These are phyloP conservation scores for Aspergillus novoparasiticus DNA, from an alignment of 2,329 filamentous ascomycete genomes.

Conservation along the genomic window DNA sequence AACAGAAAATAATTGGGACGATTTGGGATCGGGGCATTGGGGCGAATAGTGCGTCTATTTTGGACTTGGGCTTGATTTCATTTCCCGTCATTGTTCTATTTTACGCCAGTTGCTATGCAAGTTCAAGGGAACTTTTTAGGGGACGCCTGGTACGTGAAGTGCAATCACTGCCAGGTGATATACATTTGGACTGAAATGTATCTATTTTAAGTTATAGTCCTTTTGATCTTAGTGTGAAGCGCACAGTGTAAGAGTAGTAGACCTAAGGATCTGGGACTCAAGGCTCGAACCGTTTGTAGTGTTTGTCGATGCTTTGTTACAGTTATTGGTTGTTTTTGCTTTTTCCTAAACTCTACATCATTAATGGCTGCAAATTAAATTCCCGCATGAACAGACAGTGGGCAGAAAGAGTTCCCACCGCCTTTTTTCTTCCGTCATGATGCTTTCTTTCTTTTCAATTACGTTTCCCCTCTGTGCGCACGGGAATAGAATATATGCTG, in stretches of 20 bases:
- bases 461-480: background rate
- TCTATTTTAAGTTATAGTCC: background rate
- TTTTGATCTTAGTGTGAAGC: background rate
- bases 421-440: conserved; percentile 21
- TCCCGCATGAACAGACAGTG: background rate
- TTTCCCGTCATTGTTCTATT: conserved; percentile 21
- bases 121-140: background rate
- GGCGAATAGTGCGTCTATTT: conserved; percentile 44
- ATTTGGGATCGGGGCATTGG: conserved; percentile 43
- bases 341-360: background rate
- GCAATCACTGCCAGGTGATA: background rate
- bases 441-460: conserved; percentile 9
- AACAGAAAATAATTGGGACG: conserved; percentile 39
- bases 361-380: background rate
- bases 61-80: conserved; percentile 31
- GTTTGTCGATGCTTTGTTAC: background rate
- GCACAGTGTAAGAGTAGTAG: background rate
- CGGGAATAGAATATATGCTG: conserved; percentile 9
- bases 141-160: background rate
- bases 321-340: background rate
- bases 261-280: too few relatives aligned
- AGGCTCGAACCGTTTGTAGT: background rate
- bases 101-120: conserved; percentile 9
- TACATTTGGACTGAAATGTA: conserved; percentile 5
- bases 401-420: conserved; percentile 23